Evolutionary conservation across 192 early-diverging fungal genomes (phyloP).

Genomic region (Polychytrium aggregatum): DNA sequence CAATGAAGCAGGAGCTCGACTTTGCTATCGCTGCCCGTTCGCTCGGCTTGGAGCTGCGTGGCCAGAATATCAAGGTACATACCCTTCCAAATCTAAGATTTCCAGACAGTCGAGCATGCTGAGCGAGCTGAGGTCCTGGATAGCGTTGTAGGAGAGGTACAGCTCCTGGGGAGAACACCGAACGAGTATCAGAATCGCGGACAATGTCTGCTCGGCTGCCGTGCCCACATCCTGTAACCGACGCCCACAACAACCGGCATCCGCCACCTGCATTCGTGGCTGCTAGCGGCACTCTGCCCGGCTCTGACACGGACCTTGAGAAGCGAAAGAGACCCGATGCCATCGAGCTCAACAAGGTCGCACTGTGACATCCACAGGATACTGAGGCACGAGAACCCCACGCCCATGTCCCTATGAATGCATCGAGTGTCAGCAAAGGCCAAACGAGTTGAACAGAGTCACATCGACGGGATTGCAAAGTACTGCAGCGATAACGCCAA

Average conservation of each 20-base stretch:
- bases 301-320: too few species aligned
- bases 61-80: not conserved
- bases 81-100: constrained; percentile 38
- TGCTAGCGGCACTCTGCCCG: too few species aligned
- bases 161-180: too few species aligned
- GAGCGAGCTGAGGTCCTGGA: constrained; percentile 20
- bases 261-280: too few species aligned
- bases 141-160: constrained; percentile 34
- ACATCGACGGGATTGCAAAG: not conserved
- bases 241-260: too few species aligned
- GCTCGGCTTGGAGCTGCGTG: not conserved
- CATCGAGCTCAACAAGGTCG: constrained; percentile 22
- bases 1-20: not conserved
- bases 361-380: constrained; percentile 34
- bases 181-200: too few species aligned
- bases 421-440: not conserved
- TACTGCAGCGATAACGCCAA: too few species aligned
- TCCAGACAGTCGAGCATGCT: constrained; percentile 27
- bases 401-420: constrained; percentile 27
- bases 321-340: constrained; percentile 16
- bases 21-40: not conserved
- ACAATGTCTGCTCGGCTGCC: too few species aligned
- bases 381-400: constrained; percentile 25
- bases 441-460: too few species aligned
- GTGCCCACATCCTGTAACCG: too few species aligned